Base-by-base conservation (phyloP, 257 asterid genomes). In the Misopates orontium region DNA sequence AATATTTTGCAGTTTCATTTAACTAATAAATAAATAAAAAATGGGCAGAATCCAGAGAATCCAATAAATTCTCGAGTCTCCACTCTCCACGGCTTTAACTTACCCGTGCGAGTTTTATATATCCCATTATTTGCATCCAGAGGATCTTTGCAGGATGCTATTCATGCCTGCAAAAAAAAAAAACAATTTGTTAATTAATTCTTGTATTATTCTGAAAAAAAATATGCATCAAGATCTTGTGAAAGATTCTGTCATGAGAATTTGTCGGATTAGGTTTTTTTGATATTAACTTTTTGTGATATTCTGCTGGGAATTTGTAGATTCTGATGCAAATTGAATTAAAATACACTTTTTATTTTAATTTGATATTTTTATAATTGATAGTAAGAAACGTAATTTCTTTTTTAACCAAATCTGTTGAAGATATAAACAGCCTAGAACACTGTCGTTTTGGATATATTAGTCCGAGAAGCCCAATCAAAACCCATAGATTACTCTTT, bases 221-320 rank as follows among this genome's bases (percentile, higher is more conserved):
- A 70, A 63, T 70, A 73, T 79, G 70, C 60, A 69, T 52, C 68
- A 62, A 55, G 68, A 84, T 79, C 81, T 77, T 80, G 55, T 56
- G 42, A 77, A 76, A 49, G 60, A 64, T 64, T 49, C 59, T 49
- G 59, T 31, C 76, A 64, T 57, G 72, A 60, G 42, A 74, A 73
- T 56, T 77, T 81, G 87, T 80, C 82, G 80, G 84, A 60, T 73
- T 74, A 50, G n/a, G 16, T 17, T 62, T 17, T n/a, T 42, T 19
- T 41, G 2, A 7, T 19, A 20, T 62, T 36, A 39, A 39, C 15
- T 54, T 9, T 10, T 52, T 24, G 18, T 6, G 1, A 41, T 39
- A 9, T 20, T n/a, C 53, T 20, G 31, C 42, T 56, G 36, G 36
- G 36, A 28, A 7, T 7, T 28, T 28, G 36, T 28, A 28, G 36